Evolutionary conservation across 2,329 filamentous ascomycete genomes (phyloP).

Genomic region (Xylaria multiplex): DNA sequence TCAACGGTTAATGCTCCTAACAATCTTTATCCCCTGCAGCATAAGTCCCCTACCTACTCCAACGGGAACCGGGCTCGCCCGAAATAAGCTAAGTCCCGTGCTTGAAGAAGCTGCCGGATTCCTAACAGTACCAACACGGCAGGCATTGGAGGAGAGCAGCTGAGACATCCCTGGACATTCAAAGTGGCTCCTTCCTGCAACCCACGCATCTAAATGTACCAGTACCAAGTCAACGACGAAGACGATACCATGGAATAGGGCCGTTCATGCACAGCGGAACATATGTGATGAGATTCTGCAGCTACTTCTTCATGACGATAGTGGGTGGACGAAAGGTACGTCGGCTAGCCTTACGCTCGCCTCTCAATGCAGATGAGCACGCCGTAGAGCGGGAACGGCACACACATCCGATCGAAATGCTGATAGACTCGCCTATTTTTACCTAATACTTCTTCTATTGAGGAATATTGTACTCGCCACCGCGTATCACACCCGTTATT

Average conservation of each 20-base stretch:
- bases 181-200: not conserved
- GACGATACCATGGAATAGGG: not conserved
- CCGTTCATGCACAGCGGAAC: not conserved
- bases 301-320: not conserved
- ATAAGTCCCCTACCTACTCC: not conserved
- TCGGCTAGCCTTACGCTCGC: not conserved
- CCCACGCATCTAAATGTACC: not conserved
- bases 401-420: not conserved
- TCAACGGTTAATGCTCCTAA: constrained; percentile 3
- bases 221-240: not conserved
- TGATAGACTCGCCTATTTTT: not conserved
- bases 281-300: constrained; percentile 13
- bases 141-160: not conserved
- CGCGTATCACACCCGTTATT: not conserved
- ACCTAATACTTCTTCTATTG: not conserved
- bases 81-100: constrained; percentile 6
- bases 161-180: not conserved
- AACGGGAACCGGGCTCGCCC: not conserved
- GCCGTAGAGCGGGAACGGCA: not conserved
- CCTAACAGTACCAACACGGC: not conserved
- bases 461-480: not conserved
- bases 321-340: not conserved
- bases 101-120: constrained; percentile 10
- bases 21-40: not conserved
- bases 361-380: not conserved